Evolutionary conservation across 768 basidiomycete genomes (phyloP).

Genomic region (Leucogyrophana mollusca): DNA sequence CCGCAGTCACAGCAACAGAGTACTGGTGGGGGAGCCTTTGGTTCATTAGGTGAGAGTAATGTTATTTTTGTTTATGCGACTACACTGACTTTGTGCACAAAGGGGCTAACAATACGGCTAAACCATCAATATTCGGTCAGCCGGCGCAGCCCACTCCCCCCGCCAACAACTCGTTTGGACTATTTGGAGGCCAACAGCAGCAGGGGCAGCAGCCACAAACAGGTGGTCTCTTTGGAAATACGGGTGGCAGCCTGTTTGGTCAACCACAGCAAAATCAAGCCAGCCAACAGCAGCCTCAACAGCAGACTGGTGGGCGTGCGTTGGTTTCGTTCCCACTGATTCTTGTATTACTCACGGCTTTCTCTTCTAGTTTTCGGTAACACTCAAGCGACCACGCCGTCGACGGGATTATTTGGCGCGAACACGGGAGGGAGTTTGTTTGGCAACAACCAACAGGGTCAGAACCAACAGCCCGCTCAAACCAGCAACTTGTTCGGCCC

Average conservation of each 20-base stretch:
- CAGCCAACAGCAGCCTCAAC: constrained; percentile 38
- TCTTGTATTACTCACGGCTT: constrained; percentile 9
- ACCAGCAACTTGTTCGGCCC: constrained; percentile 25
- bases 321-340: constrained; percentile 2
- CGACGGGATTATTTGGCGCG: constrained; percentile 37
- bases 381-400: constrained; percentile 23
- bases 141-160: constrained; percentile 36
- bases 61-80: no score
- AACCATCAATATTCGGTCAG: constrained; percentile 51
- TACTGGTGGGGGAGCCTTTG: constrained; percentile 34
- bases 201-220: constrained; percentile 22
- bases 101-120: constrained; percentile 35
- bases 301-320: constrained; percentile 35
- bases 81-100: no score
- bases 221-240: constrained; percentile 27
- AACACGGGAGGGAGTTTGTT: constrained; percentile 28
- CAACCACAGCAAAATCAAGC: constrained; percentile 31
- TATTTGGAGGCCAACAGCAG: constrained; percentile 23
- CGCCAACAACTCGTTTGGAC: constrained; percentile 36
- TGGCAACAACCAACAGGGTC: constrained; percentile 30
- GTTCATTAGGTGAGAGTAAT: constrained; percentile 31
- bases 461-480: constrained; percentile 36
- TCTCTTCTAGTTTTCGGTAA: constrained; percentile 36
- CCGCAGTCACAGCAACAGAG: constrained; percentile 30
- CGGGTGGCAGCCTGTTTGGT: constrained; percentile 27